Base-by-base conservation (phyloP, 2,329 filamentous ascomycete genomes). In the Fusarium caatingaense region DNA sequence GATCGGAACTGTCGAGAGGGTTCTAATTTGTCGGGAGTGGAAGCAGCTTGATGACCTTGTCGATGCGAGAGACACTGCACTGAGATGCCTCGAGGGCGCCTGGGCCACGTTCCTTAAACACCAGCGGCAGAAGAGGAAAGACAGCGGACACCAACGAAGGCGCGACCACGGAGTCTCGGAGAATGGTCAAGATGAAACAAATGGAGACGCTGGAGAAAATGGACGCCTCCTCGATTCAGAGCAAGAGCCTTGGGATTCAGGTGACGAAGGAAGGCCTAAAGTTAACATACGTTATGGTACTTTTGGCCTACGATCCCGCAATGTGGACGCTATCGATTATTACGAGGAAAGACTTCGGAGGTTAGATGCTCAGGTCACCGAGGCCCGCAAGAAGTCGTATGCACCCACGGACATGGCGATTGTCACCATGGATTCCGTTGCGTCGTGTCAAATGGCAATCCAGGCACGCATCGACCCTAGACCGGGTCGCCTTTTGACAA, bases 371-470 rank as follows among this genome's bases (percentile, higher is more conserved):
- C 86, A 90, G 70, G 93, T 99, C 53, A 80, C 81, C 10, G 80
- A 81, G 10, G 88, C 93, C 13, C 89, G 96, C 28, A 88, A 89
- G 74, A 92, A 93, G 78, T 87, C 92, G 6, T 98, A 94, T 74
- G 83, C 86, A 8, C 86, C 96, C 0, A 94, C 91, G 1, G 91
- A 95, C 50, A 87, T 97, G 64, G 97, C 97, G 2, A 98, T 99
- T 79, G 93, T 99, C 41, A 98, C 96, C 0, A 97, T 99, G 93
- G 93, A 98, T 81, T 96, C 93, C 6, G 96, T 97, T 51, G 93
- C 94, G 16, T 91, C 94, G 32, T 91, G 89, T 72, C 96, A 99
- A 82, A 97, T 98, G 94, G 93, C 94, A 25, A 93, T 97, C 45
- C 96, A 99, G 80, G 94, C 96, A 6, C 91, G 97, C 13, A 89